Conservation (phyloP, 768 basidiomycete species). For the Amanita subjunquillea region DNA sequence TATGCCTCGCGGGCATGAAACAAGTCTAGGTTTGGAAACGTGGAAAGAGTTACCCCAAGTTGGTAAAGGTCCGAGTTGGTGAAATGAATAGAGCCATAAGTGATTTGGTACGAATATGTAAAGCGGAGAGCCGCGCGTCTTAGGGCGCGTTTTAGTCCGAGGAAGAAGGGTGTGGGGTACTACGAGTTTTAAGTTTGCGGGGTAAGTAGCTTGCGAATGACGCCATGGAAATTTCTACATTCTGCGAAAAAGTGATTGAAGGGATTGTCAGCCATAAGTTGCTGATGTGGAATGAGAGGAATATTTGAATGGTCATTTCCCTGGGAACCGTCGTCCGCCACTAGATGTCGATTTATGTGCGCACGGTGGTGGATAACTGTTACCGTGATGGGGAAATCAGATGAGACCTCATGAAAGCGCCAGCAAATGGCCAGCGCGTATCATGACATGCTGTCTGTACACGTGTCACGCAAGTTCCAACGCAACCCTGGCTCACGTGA, state of each 20-base stretch:
- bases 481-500: neutral
- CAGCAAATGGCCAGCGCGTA: neutral
- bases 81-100: no score
- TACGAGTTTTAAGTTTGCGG: neutral
- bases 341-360: neutral
- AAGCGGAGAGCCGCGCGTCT: no score
- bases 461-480: neutral
- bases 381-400: neutral
- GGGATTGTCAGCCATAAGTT: neutral
- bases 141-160: neutral
- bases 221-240: neutral
- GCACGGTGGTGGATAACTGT: neutral
- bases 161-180: neutral
- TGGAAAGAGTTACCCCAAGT: no score
- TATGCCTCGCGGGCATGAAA: no score
- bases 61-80: no score
- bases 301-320: neutral
- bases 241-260: neutral
- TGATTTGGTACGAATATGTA: no score
- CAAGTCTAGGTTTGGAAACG: no score
- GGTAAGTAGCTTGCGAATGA: neutral
- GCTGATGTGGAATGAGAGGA: neutral
- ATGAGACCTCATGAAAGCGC: neutral
- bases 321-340: no score
- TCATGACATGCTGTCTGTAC: neutral